Conservation (phyloP, 768 basidiomycete genomes). For the Mycena olivaceomarginata region DNA sequence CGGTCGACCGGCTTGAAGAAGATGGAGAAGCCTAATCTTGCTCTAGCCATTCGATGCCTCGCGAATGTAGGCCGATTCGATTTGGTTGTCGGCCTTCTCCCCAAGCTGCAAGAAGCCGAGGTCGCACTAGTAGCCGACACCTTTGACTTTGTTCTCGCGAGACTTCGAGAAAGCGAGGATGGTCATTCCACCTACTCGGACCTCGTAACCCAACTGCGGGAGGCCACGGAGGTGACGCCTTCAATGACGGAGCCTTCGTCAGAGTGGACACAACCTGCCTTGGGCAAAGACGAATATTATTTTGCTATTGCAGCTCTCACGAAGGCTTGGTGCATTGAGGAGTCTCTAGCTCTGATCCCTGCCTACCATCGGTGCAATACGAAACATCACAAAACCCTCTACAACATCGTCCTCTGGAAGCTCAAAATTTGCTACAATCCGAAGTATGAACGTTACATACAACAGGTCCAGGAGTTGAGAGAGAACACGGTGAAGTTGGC, state of each 20-base stretch:
- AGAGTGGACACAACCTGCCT: neutral
- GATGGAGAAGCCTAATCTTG: conserved; percentile 20
- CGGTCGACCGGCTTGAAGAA: conserved; percentile 12
- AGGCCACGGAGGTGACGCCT: neutral
- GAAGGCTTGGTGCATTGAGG: conserved; percentile 39
- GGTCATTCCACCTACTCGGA: conserved; percentile 8
- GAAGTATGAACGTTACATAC: conserved; percentile 13
- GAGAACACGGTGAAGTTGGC: neutral
- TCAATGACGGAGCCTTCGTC: neutral
- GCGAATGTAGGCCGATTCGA: conserved; percentile 19
- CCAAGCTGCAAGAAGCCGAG: conserved; percentile 10
- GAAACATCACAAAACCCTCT: neutral
- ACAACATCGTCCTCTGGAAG: conserved; percentile 24
- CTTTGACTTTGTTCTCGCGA: conserved; percentile 26
- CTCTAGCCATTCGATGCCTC: conserved; percentile 33
- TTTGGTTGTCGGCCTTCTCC: conserved; percentile 33
- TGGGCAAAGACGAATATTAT: neutral
- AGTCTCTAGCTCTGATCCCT: conserved; percentile 34
- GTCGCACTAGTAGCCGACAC: conserved; percentile 1
- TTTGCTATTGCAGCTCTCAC: conserved; percentile 23
- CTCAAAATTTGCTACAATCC: conserved; percentile 25
- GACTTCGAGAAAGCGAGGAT: conserved; percentile 7
- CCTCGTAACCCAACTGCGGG: conserved; percentile 6
- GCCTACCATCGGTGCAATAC: conserved; percentile 3
- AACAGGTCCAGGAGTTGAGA: conserved; percentile 4